phyloP scores from a whole-genome alignment of 805 yeast species.

The Saccharomycopsis capsularis region DNA sequence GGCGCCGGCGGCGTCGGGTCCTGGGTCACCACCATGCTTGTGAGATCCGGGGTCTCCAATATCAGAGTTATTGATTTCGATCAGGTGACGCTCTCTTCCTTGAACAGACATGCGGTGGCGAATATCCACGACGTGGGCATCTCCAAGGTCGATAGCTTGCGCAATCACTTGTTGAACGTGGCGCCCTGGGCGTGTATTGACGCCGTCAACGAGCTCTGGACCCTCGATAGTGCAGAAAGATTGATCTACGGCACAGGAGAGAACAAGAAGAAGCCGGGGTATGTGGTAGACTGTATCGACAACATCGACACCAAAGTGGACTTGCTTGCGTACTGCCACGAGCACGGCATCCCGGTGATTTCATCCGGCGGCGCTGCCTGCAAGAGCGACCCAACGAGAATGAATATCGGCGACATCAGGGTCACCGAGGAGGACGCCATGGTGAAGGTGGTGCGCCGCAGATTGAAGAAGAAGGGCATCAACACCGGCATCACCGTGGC shows the following conservation, averaged over 20 bases:
- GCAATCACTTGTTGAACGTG: slow-evolving; percentile 55
- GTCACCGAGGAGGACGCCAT: slow-evolving; percentile 91
- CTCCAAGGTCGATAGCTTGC: slow-evolving; percentile 78
- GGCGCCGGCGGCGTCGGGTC: slow-evolving; percentile 99
- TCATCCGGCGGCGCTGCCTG: slow-evolving; percentile 98
- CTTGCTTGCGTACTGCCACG: slow-evolving; percentile 64
- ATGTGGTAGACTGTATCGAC: slow-evolving; percentile 91
- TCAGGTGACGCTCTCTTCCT: slow-evolving; percentile 86
- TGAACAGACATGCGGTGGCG: slow-evolving; percentile 94
- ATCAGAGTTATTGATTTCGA: slow-evolving; percentile 87
- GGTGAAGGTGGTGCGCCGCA: slow-evolving; percentile 78
- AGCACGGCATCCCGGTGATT: slow-evolving; percentile 56
- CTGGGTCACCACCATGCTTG: slow-evolving; percentile 87
- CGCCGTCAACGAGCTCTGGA: slow-evolving; percentile 73
- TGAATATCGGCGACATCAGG: slow-evolving; percentile 83
- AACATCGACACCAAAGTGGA: slow-evolving; percentile 97
- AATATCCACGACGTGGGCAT: slow-evolving; percentile 87
- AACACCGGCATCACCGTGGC: slow-evolving; percentile 73
- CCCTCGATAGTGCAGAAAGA: slow-evolving; percentile 53
- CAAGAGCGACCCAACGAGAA: slow-evolving; percentile 89
- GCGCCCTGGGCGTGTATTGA: slow-evolving; percentile 95
- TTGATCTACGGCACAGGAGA: slow-evolving; percentile 33
- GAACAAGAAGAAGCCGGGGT: slow-evolving; percentile 56
- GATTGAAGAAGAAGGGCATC: slow-evolving; percentile 76
- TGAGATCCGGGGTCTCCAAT: slow-evolving; percentile 81